Evolutionary conservation across 1,284 basidiomycete genomes (phyloP).

Genomic region (Ustilago hordei): DNA sequence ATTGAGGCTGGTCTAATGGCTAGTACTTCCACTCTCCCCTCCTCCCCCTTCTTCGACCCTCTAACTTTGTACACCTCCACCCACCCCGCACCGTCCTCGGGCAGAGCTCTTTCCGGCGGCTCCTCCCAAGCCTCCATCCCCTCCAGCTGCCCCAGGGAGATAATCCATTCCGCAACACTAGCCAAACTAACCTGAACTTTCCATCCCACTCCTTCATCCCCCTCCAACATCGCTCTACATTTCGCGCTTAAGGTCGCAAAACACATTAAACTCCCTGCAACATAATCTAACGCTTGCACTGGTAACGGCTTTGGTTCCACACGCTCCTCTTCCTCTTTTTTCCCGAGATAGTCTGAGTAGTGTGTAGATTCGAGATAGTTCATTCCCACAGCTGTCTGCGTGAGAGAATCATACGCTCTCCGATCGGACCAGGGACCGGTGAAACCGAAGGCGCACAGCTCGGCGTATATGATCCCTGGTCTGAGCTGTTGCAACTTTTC

Average conservation of each 20-base stretch:
- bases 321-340: constrained; percentile 40
- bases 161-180: constrained; percentile 33
- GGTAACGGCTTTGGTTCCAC: constrained; percentile 72
- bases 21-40: constrained; percentile 11
- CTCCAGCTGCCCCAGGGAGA: constrained; percentile 23
- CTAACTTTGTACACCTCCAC: constrained; percentile 19
- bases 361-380: constrained; percentile 74
- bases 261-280: constrained; percentile 76
- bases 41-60: constrained; percentile 1
- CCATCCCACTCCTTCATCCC: constrained; percentile 16
- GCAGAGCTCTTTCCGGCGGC: constrained; percentile 17
- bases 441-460: constrained; percentile 76
- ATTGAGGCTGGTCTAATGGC: constrained; percentile 27
- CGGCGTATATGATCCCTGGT: constrained; percentile 76
- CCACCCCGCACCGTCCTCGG: constrained; percentile 3
- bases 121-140: constrained; percentile 24
- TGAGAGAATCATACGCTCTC: constrained; percentile 77
- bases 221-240: not conserved
- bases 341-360: constrained; percentile 69
- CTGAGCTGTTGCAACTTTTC: constrained; percentile 64
- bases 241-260: constrained; percentile 29
- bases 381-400: constrained; percentile 77
- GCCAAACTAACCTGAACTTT: constrained; percentile 41
- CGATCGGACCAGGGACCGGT: constrained; percentile 76
- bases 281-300: constrained; percentile 77